Evolutionary conservation across 148 eudicot species (phyloP), one percentile per base, ranked within the genome.

Genomic region (Vaccinium corymbosum): DNA sequence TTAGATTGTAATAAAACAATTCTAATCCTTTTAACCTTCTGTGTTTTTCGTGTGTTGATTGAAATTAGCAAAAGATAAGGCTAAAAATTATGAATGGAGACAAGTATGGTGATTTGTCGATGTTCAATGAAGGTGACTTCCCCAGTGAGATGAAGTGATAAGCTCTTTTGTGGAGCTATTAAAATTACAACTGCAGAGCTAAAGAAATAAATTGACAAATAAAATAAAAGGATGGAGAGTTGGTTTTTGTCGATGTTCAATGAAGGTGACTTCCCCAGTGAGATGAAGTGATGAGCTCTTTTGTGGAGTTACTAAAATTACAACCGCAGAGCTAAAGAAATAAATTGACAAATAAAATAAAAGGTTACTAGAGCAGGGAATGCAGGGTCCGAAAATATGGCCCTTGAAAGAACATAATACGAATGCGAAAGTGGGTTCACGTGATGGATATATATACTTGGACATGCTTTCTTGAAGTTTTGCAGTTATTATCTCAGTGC

Each of bases 121-220:
- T 73, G 10, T 17, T 38, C 77, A 73, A 7, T 32, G 76, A 72
- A 32, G 76, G 76, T 73, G 76, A 71, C 76, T 71, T 15, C 76
- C 76, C 76, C 48, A 71, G 0, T 71, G 50, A 72, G 77, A 73
- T 17, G 27, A 46, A 8, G 78, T 0, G 52, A 46, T 74, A 53
- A 38, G 51, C 6, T 46, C 78, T 74, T 29, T 72, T 72, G 76
- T 38, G 76, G 49, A 29, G 76, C 49, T 68, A 12, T 42, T 68
- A 68, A 68, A 66, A 13, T 13, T 68, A 68, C 9, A 3, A 6
- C 49, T 15, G 76, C 11, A 16, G 49, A 72, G 76, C 48, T 35
- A 72, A 17, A 72, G 14, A 72, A 72, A 14, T 15, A 15, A 71
- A 16, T 35, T 72, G 17, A 15, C 3, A 0, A 38, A 35, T 68